phyloP scores from a whole-genome alignment of 805 yeast species.

The Lachancea mirantina region DNA sequence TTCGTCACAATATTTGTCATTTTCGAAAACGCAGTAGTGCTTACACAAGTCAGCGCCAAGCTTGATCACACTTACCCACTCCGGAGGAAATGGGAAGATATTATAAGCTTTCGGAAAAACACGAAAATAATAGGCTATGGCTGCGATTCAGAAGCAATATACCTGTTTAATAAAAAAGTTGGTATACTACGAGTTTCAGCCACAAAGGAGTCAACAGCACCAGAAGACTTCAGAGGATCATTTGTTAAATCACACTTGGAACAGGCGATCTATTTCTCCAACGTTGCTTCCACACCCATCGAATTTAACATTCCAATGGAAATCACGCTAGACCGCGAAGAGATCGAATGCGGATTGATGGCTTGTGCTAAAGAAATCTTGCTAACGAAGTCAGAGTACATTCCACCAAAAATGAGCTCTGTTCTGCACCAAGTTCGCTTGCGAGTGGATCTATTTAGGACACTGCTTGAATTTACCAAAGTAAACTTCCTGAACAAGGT shows the following conservation, averaged over 20 bases:
- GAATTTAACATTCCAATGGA: conserved; percentile 41
- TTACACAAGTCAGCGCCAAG: conserved; percentile 50
- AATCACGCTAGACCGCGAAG: conserved; percentile 38
- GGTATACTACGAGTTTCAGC: conserved; percentile 58
- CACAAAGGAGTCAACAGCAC: conserved; percentile 17
- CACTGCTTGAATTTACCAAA: conserved; percentile 40
- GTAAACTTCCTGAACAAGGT: conserved; percentile 38
- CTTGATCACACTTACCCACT: conserved; percentile 30
- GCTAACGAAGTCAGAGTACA: conserved; percentile 45
- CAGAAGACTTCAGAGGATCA: conserved; percentile 18
- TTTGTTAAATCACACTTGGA: conserved; percentile 68
- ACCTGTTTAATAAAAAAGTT: conserved; percentile 42
- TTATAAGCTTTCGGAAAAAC: conserved; percentile 47
- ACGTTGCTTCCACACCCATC: conserved; percentile 35
- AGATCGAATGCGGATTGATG: conserved; percentile 45
- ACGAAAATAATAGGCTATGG: conserved; percentile 56
- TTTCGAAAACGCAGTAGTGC: conserved; percentile 51
- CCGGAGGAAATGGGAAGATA: conserved; percentile 72
- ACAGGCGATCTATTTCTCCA: conserved; percentile 68
- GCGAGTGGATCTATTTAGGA: conserved; percentile 40
- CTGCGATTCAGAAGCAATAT: conserved; percentile 42
- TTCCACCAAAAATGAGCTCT: conserved; percentile 48
- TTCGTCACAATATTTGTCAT: conserved; percentile 44
- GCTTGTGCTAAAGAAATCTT: conserved; percentile 51
- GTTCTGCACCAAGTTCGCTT: conserved; percentile 44